Base-by-base conservation (phyloP, 23 red algal genomes). In the Chondrus crispus region DNA sequence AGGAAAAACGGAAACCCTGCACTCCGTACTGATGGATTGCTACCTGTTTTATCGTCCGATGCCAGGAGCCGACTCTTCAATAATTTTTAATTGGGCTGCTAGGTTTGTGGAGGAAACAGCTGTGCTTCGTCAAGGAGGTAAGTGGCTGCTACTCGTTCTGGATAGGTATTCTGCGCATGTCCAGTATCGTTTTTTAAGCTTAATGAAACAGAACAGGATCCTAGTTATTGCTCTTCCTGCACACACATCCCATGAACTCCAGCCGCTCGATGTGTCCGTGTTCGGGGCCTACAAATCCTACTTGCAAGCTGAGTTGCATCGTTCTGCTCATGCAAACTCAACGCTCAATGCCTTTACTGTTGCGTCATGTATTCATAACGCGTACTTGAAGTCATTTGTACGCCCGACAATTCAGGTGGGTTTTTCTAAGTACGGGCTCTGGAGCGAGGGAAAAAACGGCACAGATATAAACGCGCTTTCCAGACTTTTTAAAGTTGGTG, bases 201-300 rank as follows among this genome's bases (percentile, higher is more conserved):
- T 88, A 48, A 12, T 85, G 11, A 8, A 22, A 29, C 35, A 68
- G 50, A 66, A 33, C 50, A 28, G 28, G 11, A 48, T 85, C 33
- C 19, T 85, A 5, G 78, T 60, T 2, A 60, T 60, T 5, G 39
- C 22, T 12, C 14, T 85, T 2, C 81, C 81, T 9, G 5, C 81
- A 9, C 53, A 73, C 81, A 85, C 81, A 4, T 85, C 53, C 0
- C 54, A 85, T 68, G 46, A 46, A 35, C n/a, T 68, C 14, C 81
- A 85, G 53, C 81, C 81, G 11, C 43, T 85, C 0, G 4, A 69
- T 68, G 81, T 85, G 81, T 62, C 81, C 28, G 51, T 85, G 14
- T 85, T 75, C 29, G 33, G 81, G 14, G 39, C 52, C 1, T 66
- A 46, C 18, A 85, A 85, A 51, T 62, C 81, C 3, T 42, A 66